Evolutionary conservation across 768 basidiomycete genomes (phyloP).

Genomic region (Inosperma sp.): DNA sequence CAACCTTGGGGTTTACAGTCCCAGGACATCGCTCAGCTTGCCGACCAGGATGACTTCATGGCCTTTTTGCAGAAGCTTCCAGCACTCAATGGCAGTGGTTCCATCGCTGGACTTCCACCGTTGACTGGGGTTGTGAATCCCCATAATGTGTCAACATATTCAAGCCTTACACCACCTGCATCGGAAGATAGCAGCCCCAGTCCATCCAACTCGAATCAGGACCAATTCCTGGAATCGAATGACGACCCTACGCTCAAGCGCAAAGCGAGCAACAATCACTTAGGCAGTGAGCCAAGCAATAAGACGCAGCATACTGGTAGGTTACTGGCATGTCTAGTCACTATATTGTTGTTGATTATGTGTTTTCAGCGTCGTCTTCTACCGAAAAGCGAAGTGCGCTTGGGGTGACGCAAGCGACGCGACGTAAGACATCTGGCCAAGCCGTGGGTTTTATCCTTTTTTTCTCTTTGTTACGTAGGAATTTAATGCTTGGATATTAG

Average conservation of each 20-base stretch:
- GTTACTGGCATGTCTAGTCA: slow-evolving; percentile 21
- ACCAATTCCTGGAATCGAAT: slow-evolving; percentile 34
- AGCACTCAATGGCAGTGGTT: slow-evolving; percentile 14
- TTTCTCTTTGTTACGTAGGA: slow-evolving; percentile 2
- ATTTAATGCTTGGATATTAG: slow-evolving; percentile 16
- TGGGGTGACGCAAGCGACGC: slow-evolving; percentile 17
- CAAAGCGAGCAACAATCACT: slow-evolving; percentile 65
- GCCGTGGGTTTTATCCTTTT: slow-evolving; percentile 8
- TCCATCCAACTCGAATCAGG: slow-evolving; percentile 50
- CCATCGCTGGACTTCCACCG: slow-evolving; percentile 18
- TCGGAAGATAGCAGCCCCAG: slow-evolving; percentile 80
- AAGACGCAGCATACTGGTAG: slow-evolving; percentile 64
- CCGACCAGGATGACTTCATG: slow-evolving; percentile 12
- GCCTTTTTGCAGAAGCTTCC: slow-evolving; percentile 53
- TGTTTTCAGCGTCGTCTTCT: background rate
- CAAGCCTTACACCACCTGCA: slow-evolving; percentile 49
- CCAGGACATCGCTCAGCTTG: slow-evolving; percentile 12
- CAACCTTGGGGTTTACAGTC: slow-evolving; percentile 4
- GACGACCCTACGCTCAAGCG: slow-evolving; percentile 60
- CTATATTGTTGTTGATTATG: background rate
- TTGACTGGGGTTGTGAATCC: slow-evolving; percentile 51
- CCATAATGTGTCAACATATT: slow-evolving; percentile 48
- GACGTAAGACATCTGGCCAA: slow-evolving; percentile 35
- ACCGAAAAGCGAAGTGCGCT: slow-evolving; percentile 5
- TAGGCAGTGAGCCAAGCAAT: slow-evolving; percentile 59